Evolutionary conservation across 192 early-diverging fungal species (phyloP), one percentile per base, ranked within the genome.

Genomic region (Lobulomyces angularis): DNA sequence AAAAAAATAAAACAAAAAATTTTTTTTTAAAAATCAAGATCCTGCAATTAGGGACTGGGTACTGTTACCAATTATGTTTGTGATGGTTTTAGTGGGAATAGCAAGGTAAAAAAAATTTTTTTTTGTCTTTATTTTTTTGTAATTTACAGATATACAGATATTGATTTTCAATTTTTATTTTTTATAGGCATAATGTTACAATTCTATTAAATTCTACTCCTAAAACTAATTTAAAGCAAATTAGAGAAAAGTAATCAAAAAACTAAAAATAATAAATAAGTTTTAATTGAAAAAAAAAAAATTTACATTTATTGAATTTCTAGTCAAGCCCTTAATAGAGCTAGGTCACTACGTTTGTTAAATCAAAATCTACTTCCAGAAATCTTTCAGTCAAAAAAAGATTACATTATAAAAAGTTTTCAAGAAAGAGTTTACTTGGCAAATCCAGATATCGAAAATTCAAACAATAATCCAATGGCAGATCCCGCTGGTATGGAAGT

Each of bases 21-120:
- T 25, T 30, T 21, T 17, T 19, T n/a, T 12, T 7, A 30, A 8
- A 9, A 16, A 23, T 38, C 22, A 4, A 39, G 9, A 32, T 32
- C 20, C 33, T 75, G 84, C 79, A 35, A 88, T 88, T 44, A 72
- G 85, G 37, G 71, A 84, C 60, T 87, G 90, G 92, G 89, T 97
- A 4, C 70, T 97, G 43, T 78, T 97, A 29, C 90, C 93, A 14
- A 95, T 97, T 55, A 91, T 92, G 74, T 44, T 90, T 19, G 89
- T 93, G 52, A 97, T 97, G 93, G 76, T 97, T 21, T 69, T 97
- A 45, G 88, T 94, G 19, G 93, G 93, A 41, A 61, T 97, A n/a
- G 66, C n/a, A n/a, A n/a, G n/a, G n/a, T n/a, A n/a, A n/a, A n/a
- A n/a, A n/a, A n/a, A n/a, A n/a, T n/a, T n/a, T n/a, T n/a, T n/a